These are phyloP conservation scores for Omphalotus olearius DNA, from an alignment of 1,284 basidiomycete genomes.

Conservation along the genomic window DNA sequence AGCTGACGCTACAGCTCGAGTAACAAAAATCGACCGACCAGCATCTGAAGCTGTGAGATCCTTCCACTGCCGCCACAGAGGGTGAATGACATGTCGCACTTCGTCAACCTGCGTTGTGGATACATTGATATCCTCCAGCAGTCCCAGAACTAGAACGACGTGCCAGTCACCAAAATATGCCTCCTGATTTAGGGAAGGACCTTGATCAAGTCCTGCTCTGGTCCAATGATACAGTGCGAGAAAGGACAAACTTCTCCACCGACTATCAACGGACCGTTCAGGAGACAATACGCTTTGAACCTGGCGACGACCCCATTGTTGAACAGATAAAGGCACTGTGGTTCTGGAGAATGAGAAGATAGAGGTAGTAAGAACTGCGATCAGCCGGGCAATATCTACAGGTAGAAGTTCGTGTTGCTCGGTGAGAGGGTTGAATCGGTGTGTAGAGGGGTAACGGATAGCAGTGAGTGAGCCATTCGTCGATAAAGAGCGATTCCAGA, in stretches of 20 bases:
- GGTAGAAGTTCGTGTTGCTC: constrained; percentile 9
- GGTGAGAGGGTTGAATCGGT: constrained; percentile 8
- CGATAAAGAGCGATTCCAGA: constrained; percentile 21
- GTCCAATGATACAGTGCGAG: constrained; percentile 25
- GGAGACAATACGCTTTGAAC: constrained; percentile 24
- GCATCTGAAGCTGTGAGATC: constrained; percentile 14
- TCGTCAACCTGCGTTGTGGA: constrained; percentile 12
- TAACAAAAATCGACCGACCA: constrained; percentile 22
- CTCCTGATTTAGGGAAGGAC: constrained; percentile 24
- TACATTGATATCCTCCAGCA: constrained; percentile 16
- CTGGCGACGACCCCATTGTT: constrained; percentile 26
- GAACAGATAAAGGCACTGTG: constrained; percentile 15
- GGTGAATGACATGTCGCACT: constrained; percentile 27
- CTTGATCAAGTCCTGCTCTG: constrained; percentile 20
- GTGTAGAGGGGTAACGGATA: constrained; percentile 5
- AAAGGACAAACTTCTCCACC: constrained; percentile 32
- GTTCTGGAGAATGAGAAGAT: constrained; percentile 7
- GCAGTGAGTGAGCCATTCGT: not conserved
- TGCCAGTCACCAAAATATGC: constrained; percentile 15
- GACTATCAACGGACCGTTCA: constrained; percentile 19
- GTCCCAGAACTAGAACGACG: constrained; percentile 17
- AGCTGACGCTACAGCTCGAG: constrained; percentile 35
- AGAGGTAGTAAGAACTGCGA: constrained; percentile 21
- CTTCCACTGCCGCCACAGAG: constrained; percentile 41
- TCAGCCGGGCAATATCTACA: constrained; percentile 20